Percentiles rank a stretch among this genome's conserved stretches.
Evolutionary conservation across 1,284 basidiomycete species (phyloP).

Genomic region (Malassezia dermatis): DNA sequence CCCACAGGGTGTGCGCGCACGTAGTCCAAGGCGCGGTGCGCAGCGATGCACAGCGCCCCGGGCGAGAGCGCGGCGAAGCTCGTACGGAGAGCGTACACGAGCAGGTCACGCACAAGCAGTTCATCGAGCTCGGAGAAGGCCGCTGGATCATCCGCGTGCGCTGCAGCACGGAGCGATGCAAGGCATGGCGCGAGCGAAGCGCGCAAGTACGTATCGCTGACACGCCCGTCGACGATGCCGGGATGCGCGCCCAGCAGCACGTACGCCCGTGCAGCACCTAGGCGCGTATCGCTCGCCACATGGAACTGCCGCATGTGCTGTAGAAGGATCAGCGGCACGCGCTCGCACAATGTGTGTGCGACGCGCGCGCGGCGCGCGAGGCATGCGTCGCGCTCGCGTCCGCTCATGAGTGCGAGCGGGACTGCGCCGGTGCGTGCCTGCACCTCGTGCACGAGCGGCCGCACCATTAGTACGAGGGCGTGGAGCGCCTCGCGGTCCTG

Average conservation of each 20-base stretch:
- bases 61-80: background rate
- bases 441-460: background rate
- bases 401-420: background rate
- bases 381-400: background rate
- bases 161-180: background rate
- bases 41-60: background rate
- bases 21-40: background rate
- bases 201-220: background rate
- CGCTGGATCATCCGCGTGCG: background rate
- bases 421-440: background rate
- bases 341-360: background rate
- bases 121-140: background rate
- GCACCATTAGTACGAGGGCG: background rate
- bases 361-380: background rate
- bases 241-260: background rate
- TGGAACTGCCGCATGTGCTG: slow-evolving; percentile 1
- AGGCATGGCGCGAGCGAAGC: background rate
- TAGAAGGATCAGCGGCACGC: background rate
- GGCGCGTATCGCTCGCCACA: background rate
- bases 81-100: background rate
- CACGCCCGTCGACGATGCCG: background rate
- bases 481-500: background rate
- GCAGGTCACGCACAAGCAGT: background rate
- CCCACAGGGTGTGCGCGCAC: background rate
- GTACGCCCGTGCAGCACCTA: background rate